A percentile compares a stretch with the other conserved stretches of the same genome.
phyloP scores from a whole-genome alignment of 1,139 yeast genomes.

The Zygosaccharomyces sapae region DNA sequence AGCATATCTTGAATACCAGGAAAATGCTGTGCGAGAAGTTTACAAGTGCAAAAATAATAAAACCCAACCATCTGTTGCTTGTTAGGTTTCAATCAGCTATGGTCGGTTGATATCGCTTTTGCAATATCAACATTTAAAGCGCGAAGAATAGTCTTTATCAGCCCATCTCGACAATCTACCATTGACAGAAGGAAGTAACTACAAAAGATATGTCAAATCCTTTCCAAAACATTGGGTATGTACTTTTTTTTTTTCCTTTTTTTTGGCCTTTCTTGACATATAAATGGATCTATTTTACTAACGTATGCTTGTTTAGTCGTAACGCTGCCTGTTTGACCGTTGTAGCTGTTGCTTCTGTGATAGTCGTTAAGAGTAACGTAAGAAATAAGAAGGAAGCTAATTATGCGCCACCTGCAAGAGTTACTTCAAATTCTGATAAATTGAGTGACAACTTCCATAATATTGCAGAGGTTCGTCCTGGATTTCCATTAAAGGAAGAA shows the following conservation, averaged over 20 bases:
- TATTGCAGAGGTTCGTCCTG: slow-evolving; percentile 42
- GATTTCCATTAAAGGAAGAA: slow-evolving; percentile 37
- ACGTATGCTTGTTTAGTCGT: slow-evolving; percentile 11
- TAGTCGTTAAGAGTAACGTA: slow-evolving; percentile 27
- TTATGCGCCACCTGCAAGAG: slow-evolving; percentile 26
- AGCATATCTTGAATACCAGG: neutral
- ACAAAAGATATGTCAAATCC: slow-evolving; percentile 17
- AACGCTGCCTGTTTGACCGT: slow-evolving; percentile 26
- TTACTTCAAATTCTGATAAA: slow-evolving; percentile 8
- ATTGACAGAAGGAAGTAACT: neutral
- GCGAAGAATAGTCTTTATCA: neutral
- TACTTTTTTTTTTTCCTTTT: neutral
- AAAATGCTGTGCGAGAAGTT: neutral
- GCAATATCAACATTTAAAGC: neutral
- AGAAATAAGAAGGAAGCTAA: slow-evolving; percentile 28
- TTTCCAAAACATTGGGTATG: slow-evolving; percentile 30
- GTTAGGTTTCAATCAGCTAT: too few species aligned
- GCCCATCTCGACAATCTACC: neutral
- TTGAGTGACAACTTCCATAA: slow-evolving; percentile 28
- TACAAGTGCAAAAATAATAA: too few species aligned
- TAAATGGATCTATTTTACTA: neutral
- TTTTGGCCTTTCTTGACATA: neutral
- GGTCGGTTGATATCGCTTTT: neutral
- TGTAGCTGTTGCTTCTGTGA: slow-evolving; percentile 27
- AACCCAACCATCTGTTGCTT: too few species aligned